A percentile compares a stretch with the other conserved stretches of the same genome.
These are phyloP conservation scores for Rhodotorula graminis DNA, from an alignment of 768 basidiomycete genomes.

Conservation along the genomic window DNA sequence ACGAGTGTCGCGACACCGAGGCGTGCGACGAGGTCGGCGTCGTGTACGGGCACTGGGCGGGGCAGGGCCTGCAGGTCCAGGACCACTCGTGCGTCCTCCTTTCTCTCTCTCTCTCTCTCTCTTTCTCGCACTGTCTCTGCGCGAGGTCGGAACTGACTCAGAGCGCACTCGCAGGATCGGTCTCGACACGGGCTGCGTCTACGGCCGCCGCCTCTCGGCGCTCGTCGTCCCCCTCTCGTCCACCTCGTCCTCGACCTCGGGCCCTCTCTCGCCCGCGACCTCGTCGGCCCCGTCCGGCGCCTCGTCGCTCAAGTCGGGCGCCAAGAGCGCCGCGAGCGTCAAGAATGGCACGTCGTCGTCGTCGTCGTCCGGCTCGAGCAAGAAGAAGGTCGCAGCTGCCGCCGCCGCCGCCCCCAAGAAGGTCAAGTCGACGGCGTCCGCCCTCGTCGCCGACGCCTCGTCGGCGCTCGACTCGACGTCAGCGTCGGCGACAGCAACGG, in stretches of 20 bases:
- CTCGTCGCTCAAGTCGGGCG: not conserved
- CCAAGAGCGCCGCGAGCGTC: not conserved
- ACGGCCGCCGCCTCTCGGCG: constrained; percentile 32
- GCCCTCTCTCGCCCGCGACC: not conserved
- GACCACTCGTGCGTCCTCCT: constrained; percentile 15
- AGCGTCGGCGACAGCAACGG: too few species aligned
- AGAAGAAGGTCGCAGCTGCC: too few species aligned
- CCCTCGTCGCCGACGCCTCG: too few species aligned
- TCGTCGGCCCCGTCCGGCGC: not conserved
- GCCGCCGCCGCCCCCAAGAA: too few species aligned
- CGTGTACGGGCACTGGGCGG: constrained; percentile 36
- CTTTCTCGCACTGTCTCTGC: not conserved
- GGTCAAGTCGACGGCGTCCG: too few species aligned
- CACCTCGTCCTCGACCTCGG: not conserved
- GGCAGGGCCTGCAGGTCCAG: constrained; percentile 21
- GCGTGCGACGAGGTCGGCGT: constrained; percentile 12
- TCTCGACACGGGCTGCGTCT: constrained; percentile 36
- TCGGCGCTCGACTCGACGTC: too few species aligned
- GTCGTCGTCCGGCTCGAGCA: too few species aligned
- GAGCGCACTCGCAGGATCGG: constrained; percentile 11
- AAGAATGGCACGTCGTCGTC: not conserved
- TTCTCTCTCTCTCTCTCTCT: too few species aligned
- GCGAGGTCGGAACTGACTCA: too few species aligned
- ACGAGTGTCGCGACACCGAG: not conserved
- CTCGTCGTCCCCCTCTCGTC: constrained; percentile 24